Base-by-base conservation (phyloP, 75 land plant species). In the Azolla pinnata region DNA sequence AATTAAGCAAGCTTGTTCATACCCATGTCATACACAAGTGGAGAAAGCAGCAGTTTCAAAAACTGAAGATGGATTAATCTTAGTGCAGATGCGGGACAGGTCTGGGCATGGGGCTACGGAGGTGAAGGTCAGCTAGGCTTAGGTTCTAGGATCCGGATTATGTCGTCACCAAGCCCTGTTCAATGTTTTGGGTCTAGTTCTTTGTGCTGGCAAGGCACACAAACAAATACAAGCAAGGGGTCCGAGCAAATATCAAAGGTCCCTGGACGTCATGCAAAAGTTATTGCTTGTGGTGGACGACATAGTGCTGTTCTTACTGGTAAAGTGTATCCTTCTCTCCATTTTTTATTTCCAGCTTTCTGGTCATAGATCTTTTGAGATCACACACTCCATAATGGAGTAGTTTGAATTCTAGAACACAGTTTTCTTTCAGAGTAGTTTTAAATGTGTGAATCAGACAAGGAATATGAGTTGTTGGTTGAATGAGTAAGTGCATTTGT, bases 51-150 rank as follows among this genome's bases (percentile, higher is more conserved):
- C 12, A 35, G 40, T 35, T 21, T 40, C 33, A 51, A 8, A n/a
- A 7, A n/a, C n/a, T n/a, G n/a, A n/a, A n/a, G n/a, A n/a, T n/a
- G n/a, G n/a, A n/a, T n/a, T n/a, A n/a, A n/a, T n/a, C n/a, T n/a
- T n/a, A n/a, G 16, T 27, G 56, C 56, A 95, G 99, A 90, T 82
- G 67, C 63, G 12, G 97, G 99, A 49, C 85, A 84, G 63, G 97
- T 90, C 19, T 95, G 99, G 99, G 96, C 97, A 54, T 95, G 99
- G 99, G 99, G 99, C 35, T 95, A 95, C 79, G 97, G 99, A 62
- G 99, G 99, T 25, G 99, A 95, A 68, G 99, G 99, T 10, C 99
- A 95, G 55, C 78, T 95, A 23, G 99, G 99, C 9, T 71, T 95
- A 72, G 97, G 99, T 44, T 81, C 99, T 29, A 79, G 97, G 5